A percentile compares a stretch with the other conserved stretches of the same genome.
Conservation (phyloP, 2,329 filamentous ascomycete genomes). For the Aspergillus aculeatus region DNA sequence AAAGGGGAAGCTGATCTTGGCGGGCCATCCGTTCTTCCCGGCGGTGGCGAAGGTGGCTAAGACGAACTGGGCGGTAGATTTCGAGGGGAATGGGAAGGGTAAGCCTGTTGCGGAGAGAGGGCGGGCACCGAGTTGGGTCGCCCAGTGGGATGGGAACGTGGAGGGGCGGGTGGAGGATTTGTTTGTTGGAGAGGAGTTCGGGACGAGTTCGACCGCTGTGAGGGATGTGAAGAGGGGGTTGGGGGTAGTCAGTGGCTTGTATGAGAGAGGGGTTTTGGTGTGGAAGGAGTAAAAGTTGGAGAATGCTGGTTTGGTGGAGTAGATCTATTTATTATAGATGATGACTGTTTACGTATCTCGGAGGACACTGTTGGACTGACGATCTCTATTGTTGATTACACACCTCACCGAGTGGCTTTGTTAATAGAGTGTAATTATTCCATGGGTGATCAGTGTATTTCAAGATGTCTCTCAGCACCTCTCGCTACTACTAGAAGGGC, state of each 20-base stretch:
- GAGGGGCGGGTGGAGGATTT: background rate
- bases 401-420: too few relatives aligned
- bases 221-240: constrained; percentile 13
- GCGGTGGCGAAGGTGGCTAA: constrained; percentile 5
- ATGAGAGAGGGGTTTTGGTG: constrained; percentile 17
- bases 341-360: too few relatives aligned
- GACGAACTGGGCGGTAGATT: background rate
- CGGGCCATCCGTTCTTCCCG: constrained; percentile 16
- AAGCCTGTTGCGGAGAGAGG: constrained; percentile 5
- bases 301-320: too few relatives aligned
- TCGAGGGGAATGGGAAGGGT: background rate
- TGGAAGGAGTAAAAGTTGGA: constrained; percentile 9
- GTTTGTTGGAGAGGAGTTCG: constrained; percentile 10
- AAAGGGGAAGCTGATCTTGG: constrained; percentile 13
- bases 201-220: constrained; percentile 11
- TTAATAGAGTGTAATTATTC: too few relatives aligned
- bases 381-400: too few relatives aligned
- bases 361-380: too few relatives aligned
- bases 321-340: too few relatives aligned
- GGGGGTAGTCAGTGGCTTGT: constrained; percentile 16
- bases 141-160: constrained; percentile 6
- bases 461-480: too few relatives aligned
- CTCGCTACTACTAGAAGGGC: too few relatives aligned
- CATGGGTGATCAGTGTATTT: too few relatives aligned
- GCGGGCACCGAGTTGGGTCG: constrained; percentile 8